phyloP scores from a whole-genome alignment of 495 filamentous ascomycete species.

The Terfezia claveryi region DNA sequence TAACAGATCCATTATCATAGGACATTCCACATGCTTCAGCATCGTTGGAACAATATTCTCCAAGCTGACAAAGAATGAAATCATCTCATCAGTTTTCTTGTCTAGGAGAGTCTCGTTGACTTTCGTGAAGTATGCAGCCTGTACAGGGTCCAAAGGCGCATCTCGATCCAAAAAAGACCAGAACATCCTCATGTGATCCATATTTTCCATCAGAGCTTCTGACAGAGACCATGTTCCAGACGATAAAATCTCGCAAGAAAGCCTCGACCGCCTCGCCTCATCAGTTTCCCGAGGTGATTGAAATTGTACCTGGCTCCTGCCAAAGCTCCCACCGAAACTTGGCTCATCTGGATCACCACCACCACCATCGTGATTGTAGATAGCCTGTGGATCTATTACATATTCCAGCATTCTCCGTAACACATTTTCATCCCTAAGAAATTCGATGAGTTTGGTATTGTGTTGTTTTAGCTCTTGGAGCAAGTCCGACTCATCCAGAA shows the following conservation, averaged over 20 bases:
- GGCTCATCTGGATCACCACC: conserved; percentile 30
- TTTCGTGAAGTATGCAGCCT: conserved; percentile 96
- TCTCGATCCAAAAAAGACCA: conserved; percentile 72
- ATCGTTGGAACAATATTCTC: conserved; percentile 64
- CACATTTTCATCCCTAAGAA: conserved; percentile 66
- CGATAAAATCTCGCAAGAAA: conserved; percentile 82
- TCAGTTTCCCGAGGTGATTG: conserved; percentile 37
- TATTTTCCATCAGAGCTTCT: conserved; percentile 75
- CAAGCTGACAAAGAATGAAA: conserved; percentile 63
- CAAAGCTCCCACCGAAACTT: conserved; percentile 27
- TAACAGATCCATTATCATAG: conserved; percentile 95
- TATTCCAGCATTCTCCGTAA: conserved; percentile 76
- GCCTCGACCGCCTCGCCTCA: conserved; percentile 75
- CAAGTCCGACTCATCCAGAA: conserved; percentile 85
- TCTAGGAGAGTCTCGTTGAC: conserved; percentile 92
- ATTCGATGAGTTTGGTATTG: conserved; percentile 95
- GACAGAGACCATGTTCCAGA: conserved; percentile 93
- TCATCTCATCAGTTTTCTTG: conserved; percentile 93
- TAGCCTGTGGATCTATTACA: conserved; percentile 55
- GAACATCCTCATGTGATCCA: conserved; percentile 51
- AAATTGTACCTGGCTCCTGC: conserved; percentile 22
- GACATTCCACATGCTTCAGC: conserved; percentile 86
- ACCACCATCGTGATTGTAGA: conserved; percentile 36
- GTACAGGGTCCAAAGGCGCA: conserved; percentile 66
- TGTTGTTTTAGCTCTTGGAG: conserved; percentile 96